Evolutionary conservation across 352 stramenopile species (phyloP), one percentile per base, ranked within the genome.

Genomic region (Pythium diclinum): DNA sequence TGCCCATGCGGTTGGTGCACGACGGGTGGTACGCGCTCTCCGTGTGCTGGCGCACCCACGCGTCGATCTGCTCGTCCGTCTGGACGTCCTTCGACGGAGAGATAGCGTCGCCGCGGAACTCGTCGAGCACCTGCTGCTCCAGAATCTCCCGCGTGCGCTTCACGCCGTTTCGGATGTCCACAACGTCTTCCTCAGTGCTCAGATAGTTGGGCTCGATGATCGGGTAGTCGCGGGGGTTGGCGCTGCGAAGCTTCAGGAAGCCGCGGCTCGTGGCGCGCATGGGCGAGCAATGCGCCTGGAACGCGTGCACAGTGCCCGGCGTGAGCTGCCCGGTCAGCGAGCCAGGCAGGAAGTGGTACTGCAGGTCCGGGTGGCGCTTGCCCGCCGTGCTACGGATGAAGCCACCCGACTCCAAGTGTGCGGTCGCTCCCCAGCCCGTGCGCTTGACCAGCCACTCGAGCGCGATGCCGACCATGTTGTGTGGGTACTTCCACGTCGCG

Each of bases 171-270:
- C 87, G 85, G 59, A 96, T 88, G 58, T 96, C 87, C 5, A 91
- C 65, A 0, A 90, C 54, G 58, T 96, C 88, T 48, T 95, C 58
- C 25, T 85, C 67, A 14, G 87, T 94, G 54, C 72, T 85, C n/a
- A 97, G 71, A 63, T 96, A 96, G 73, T 96, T 96, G 1, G 89
- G 88, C 63, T 97, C 78, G 51, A 97, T 92, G 52, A 93, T 81
- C 56, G 85, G 86, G 52, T 91, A 69, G 16, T 87, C 84, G 54
- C 83, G 83, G 4, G 85, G 85, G 63, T 96, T 82, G 28, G 75
- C 68, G 53, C 85, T 93, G 30, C 79, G 78, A 30, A 97, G 72
- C 69, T 89, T 88, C 59, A 97, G 65, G 62, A 76, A 92, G 2
- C 89, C 88, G 38, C 88, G 85, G 56, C 87, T 93, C 30, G 82